Conservation (phyloP, 305 asterid species). For the Euphrasia arctica region DNA sequence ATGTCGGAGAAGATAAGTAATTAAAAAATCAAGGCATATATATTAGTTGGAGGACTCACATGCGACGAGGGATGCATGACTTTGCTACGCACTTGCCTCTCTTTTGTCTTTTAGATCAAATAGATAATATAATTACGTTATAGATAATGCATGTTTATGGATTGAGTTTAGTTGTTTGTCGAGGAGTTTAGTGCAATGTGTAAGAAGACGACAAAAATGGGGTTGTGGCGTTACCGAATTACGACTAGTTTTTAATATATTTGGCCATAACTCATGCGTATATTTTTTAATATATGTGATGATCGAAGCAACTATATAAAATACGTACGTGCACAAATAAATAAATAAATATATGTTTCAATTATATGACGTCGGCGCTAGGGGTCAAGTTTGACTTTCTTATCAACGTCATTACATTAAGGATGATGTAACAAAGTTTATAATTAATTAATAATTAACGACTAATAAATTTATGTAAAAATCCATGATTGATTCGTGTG, state of each 20-base stretch:
- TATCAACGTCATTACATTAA: neutral
- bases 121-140: too few relatives aligned
- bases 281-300: neutral
- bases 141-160: too few relatives aligned
- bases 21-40: too few relatives aligned
- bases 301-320: neutral
- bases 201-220: neutral
- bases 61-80: too few relatives aligned
- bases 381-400: neutral
- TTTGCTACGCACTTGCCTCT: too few relatives aligned
- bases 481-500: neutral
- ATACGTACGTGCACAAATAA: constrained; percentile 1
- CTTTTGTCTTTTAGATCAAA: too few relatives aligned
- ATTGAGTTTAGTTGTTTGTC: neutral
- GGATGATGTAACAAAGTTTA: neutral
- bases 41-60: too few relatives aligned
- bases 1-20: too few relatives aligned
- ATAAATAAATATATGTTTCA: neutral
- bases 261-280: neutral
- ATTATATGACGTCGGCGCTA: neutral
- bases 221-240: too few relatives aligned
- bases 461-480: neutral
- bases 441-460: neutral
- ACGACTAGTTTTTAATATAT: neutral
- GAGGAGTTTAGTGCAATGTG: neutral